Percentiles rank a stretch among this genome's conserved stretches.
phyloP scores from a whole-genome alignment of 495 filamentous ascomycete genomes.

The Aspergillus diversus region DNA sequence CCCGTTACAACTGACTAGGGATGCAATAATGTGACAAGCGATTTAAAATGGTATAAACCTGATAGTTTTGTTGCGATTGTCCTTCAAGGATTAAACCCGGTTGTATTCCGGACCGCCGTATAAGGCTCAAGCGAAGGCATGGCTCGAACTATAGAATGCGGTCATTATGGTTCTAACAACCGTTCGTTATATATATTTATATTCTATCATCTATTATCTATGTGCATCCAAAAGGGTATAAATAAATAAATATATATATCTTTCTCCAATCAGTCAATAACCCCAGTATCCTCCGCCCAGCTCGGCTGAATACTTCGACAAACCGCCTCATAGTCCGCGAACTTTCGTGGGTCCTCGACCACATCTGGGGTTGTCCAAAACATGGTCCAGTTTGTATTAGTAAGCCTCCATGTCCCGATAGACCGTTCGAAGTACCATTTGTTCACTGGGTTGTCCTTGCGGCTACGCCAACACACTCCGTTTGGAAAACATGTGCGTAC shows the following conservation, averaged over 20 bases:
- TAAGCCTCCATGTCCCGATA: constrained; percentile 77
- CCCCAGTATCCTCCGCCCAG: constrained; percentile 74
- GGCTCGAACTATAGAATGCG: too few species aligned
- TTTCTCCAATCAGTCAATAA: constrained; percentile 54
- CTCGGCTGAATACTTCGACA: constrained; percentile 79
- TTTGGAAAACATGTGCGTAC: constrained; percentile 81
- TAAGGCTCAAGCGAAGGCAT: too few species aligned
- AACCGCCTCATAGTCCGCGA: constrained; percentile 80
- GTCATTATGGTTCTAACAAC: too few species aligned
- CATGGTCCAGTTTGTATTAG: constrained; percentile 86
- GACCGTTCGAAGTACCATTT: constrained; percentile 97
- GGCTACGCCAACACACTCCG: constrained; percentile 80
- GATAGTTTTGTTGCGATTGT: too few species aligned
- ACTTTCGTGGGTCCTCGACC: constrained; percentile 54
- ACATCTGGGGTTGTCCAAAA: constrained; percentile 88
- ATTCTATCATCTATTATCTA: constrained; percentile 12
- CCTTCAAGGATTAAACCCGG: too few species aligned
- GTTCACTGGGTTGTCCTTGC: constrained; percentile 82
- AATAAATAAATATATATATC: constrained; percentile 9
- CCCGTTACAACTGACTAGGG: too few species aligned
- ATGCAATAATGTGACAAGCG: too few species aligned
- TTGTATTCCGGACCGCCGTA: too few species aligned
- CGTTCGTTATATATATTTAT: neutral
- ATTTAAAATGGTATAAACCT: too few species aligned
- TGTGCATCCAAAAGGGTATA: constrained; percentile 7